Base-by-base conservation (phyloP, 2,329 filamentous ascomycete species). In the Xylariaceae sp. region DNA sequence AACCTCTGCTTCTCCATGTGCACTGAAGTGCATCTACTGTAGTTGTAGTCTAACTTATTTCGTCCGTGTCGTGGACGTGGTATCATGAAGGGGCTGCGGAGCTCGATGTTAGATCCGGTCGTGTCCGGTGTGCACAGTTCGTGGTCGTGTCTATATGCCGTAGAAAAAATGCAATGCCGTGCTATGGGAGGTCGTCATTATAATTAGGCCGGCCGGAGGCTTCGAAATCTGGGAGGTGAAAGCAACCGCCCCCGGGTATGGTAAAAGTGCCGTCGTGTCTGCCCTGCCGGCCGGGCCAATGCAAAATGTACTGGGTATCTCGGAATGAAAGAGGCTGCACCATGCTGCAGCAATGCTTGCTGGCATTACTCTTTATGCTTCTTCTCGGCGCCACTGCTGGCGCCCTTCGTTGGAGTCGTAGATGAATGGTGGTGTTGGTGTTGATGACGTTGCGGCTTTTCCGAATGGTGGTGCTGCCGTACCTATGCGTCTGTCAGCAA, bases 261-360 rank as follows among this genome's bases (percentile, higher is more conserved):
- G n/a, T n/a, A n/a, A n/a, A n/a, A n/a, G n/a, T n/a, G n/a, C n/a
- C n/a, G n/a, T n/a, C n/a, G n/a, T n/a, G n/a, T n/a, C n/a, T n/a
- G n/a, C n/a, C n/a, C n/a, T n/a, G 24, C 24, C 24, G 5, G 24
- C 24, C 24, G 6, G 29, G 37, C 29, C 28, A 31, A 46, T 43
- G 38, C 38, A 42, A 45, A 45, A 46, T 33, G 29, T 42, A 34
- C 40, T 47, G 49, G 50, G 50, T 53, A 53, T 53, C 49, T 49
- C 30, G 30, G 31, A 35, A 46, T 38, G 19, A 27, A 38, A 26
- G 29, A 16, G 29, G 35, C 34, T 40, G 37, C 36, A 37, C 33
- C 33, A 29, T 33, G 37, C 5, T 14, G 6, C 6, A 26, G 24
- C 5, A 26, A n/a, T 13, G 11, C 29, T 26, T 11, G 28, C 32